phyloP scores from a whole-genome alignment of 2,329 filamentous ascomycete genomes.

The Stagonosporopsis cucurbitacearum region DNA sequence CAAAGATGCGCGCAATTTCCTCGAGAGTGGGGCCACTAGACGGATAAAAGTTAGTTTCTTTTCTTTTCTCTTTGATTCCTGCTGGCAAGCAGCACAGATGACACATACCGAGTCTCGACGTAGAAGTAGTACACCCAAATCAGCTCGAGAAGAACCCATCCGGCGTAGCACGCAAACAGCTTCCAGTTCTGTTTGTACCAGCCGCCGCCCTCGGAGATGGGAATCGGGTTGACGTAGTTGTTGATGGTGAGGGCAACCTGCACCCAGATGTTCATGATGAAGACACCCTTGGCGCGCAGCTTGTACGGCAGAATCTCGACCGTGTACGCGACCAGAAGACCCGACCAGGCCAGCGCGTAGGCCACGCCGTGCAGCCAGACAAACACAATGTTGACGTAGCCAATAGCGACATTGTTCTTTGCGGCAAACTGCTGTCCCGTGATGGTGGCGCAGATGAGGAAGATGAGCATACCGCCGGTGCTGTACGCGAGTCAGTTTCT shows the following conservation, averaged over 20 bases:
- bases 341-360: conserved; percentile 61
- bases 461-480: conserved; percentile 5
- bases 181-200: conserved; percentile 67
- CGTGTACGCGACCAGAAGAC: conserved; percentile 59
- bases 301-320: conserved; percentile 55
- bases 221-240: conserved; percentile 64
- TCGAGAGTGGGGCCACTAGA: conserved; percentile 71
- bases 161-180: conserved; percentile 68
- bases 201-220: conserved; percentile 48
- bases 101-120: conserved; percentile 62
- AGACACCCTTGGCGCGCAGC: conserved; percentile 54
- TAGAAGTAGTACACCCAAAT: conserved; percentile 69
- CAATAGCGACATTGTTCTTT: conserved; percentile 45
- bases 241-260: conserved; percentile 65
- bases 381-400: conserved; percentile 54
- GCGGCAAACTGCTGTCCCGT: conserved; percentile 54
- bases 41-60: conserved; percentile 11
- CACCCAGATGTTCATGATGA: conserved; percentile 65
- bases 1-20: conserved; percentile 71
- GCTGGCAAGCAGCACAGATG: no score
- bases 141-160: conserved; percentile 65
- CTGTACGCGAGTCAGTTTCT: background rate
- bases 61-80: no score
- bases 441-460: conserved; percentile 8
- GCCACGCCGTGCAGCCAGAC: conserved; percentile 56